Evolutionary conservation across 2,329 filamentous ascomycete genomes (phyloP).

Genomic region (Pezicula neosporulosa): DNA sequence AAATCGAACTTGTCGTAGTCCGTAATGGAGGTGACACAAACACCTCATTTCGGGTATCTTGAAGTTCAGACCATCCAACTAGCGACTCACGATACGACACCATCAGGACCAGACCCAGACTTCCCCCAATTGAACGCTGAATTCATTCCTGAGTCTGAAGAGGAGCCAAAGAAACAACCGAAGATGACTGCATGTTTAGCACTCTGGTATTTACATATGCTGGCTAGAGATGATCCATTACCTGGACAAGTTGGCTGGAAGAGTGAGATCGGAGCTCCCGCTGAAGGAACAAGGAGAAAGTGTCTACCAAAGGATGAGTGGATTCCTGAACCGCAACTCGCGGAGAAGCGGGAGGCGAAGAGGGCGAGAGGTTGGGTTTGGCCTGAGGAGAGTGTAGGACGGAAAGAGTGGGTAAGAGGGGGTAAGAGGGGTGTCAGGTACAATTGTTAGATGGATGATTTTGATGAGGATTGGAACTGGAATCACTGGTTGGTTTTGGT

Average conservation of each 20-base stretch:
- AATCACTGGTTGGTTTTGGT: no score
- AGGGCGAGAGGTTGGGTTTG: constrained; percentile 69
- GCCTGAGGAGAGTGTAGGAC: constrained; percentile 69
- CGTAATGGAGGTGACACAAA: constrained; percentile 68
- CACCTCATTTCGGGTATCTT: constrained; percentile 84
- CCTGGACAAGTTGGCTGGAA: constrained; percentile 61
- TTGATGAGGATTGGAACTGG: no score
- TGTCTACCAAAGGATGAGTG: constrained; percentile 66
- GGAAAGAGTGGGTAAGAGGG: constrained; percentile 71
- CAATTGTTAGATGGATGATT: constrained; percentile 11
- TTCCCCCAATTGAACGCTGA: constrained; percentile 17
- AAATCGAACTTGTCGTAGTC: constrained; percentile 90
- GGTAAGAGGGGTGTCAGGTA: constrained; percentile 63
- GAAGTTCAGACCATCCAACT: constrained; percentile 67
- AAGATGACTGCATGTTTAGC: constrained; percentile 73
- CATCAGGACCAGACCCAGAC: constrained; percentile 8
- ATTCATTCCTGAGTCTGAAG: constrained; percentile 23
- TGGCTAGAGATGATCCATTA: constrained; percentile 58
- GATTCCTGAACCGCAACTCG: constrained; percentile 71
- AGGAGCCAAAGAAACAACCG: constrained; percentile 43
- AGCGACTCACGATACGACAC: constrained; percentile 30
- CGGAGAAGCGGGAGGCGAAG: constrained; percentile 76
- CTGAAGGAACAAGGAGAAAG: constrained; percentile 68
- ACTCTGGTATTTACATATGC: constrained; percentile 74
- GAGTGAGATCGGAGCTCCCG: constrained; percentile 71